A percentile compares a stretch with the other conserved stretches of the same genome.
Evolutionary conservation across 805 yeast species (phyloP).

Genomic region (Candida xyloterini): DNA sequence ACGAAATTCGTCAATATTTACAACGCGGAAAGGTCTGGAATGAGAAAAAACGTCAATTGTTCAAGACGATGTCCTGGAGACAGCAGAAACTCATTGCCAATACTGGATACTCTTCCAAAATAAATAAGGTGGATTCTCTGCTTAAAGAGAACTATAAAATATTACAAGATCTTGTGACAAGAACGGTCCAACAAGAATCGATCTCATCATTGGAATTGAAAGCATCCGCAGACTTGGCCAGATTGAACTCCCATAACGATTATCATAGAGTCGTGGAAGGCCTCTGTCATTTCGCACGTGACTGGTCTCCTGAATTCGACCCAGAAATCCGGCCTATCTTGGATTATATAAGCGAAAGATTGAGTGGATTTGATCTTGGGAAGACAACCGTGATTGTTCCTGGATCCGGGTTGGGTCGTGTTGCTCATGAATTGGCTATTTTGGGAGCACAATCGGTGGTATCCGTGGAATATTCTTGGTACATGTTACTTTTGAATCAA

Average conservation of each 20-base stretch:
- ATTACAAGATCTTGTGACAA: slow-evolving; percentile 42
- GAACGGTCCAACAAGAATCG: slow-evolving; percentile 34
- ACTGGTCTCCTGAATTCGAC: slow-evolving; percentile 57
- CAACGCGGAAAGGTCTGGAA: slow-evolving; percentile 41
- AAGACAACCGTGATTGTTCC: slow-evolving; percentile 66
- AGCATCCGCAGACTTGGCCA: slow-evolving; percentile 26
- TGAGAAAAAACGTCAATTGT: slow-evolving; percentile 41
- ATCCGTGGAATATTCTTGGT: slow-evolving; percentile 71
- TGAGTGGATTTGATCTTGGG: slow-evolving; percentile 28
- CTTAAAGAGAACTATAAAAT: slow-evolving; percentile 47
- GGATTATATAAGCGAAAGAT: slow-evolving; percentile 45
- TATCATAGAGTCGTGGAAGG: slow-evolving; percentile 59
- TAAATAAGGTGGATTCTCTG: slow-evolving; percentile 46
- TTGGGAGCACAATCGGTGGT: slow-evolving; percentile 45
- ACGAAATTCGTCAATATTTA: slow-evolving; percentile 46
- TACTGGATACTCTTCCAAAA: slow-evolving; percentile 53
- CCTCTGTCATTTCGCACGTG: slow-evolving; percentile 73
- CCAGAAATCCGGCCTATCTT: slow-evolving; percentile 53
- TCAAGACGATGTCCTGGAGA: slow-evolving; percentile 47
- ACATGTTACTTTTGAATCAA: slow-evolving; percentile 71
- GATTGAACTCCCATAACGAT: slow-evolving; percentile 17
- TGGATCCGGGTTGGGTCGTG: slow-evolving; percentile 83
- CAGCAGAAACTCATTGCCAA: slow-evolving; percentile 54
- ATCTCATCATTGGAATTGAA: slow-evolving; percentile 45
- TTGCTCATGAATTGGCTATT: slow-evolving; percentile 60